phyloP scores from a whole-genome alignment of 768 basidiomycete species.

The Hericium rajendrae region DNA sequence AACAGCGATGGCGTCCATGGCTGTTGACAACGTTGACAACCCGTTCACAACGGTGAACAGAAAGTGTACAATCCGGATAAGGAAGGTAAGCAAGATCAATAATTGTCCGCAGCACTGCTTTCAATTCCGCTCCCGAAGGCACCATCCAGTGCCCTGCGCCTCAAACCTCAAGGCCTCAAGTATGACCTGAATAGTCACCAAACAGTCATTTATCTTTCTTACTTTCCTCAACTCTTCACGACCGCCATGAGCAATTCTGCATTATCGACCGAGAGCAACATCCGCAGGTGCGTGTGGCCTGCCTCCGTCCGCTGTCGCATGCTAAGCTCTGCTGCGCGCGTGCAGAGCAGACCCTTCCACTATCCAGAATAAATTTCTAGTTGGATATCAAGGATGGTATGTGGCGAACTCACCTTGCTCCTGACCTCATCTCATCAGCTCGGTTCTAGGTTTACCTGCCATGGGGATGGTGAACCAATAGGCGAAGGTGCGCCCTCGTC shows the following conservation, averaged over 20 bases:
- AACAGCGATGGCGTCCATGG: not conserved
- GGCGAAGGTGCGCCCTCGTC: slow-evolving; percentile 36
- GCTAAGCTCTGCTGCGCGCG: not conserved
- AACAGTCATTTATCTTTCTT: not conserved
- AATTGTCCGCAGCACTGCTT: not conserved
- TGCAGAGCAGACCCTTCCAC: slow-evolving; percentile 58
- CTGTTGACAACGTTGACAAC: not conserved
- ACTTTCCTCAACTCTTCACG: not conserved
- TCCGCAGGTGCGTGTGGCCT: slow-evolving; percentile 2
- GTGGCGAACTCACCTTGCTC: slow-evolving; percentile 14
- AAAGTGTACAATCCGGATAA: not conserved
- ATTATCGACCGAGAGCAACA: slow-evolving; percentile 9
- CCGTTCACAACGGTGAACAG: not conserved
- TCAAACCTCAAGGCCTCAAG: too few relatives aligned
- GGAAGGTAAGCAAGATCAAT: not conserved
- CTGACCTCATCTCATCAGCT: not conserved
- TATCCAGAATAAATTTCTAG: slow-evolving; percentile 76
- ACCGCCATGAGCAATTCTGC: slow-evolving; percentile 4
- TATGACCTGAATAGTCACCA: too few relatives aligned
- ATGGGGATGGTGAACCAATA: slow-evolving; percentile 59
- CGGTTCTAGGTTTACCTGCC: slow-evolving; percentile 55
- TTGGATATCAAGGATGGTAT: slow-evolving; percentile 84
- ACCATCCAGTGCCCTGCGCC: too few relatives aligned
- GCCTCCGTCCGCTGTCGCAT: not conserved
- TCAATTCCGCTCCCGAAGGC: too few relatives aligned